A percentile compares a stretch with the other conserved stretches of the same genome.
These are phyloP conservation scores for Acorus gramineus DNA, from an alignment of 106 monocot genomes.

Conservation along the genomic window DNA sequence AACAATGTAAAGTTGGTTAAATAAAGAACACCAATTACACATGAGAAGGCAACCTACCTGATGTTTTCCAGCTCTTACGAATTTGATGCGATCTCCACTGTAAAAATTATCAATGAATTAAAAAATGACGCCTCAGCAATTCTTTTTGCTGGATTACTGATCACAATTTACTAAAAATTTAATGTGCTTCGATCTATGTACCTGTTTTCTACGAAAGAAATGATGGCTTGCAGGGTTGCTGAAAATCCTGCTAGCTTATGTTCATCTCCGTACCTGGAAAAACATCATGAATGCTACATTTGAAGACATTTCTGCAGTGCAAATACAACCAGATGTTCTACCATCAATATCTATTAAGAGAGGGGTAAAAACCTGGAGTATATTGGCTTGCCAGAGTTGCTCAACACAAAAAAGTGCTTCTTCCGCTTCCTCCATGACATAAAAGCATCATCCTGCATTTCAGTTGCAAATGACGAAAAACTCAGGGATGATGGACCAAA, in stretches of 20 bases:
- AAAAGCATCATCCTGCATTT: conserved; percentile 83
- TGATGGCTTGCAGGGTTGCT: conserved; percentile 96
- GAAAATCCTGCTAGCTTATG: conserved; percentile 97
- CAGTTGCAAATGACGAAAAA: conserved; percentile 7
- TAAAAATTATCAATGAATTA: not conserved
- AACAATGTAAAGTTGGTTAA: too few species aligned
- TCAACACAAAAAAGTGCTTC: conserved; percentile 90
- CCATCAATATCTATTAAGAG: not conserved
- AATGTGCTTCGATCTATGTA: conserved; percentile 19
- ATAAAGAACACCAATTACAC: too few species aligned
- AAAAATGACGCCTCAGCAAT: too few species aligned
- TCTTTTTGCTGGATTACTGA: too few species aligned
- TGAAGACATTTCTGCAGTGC: not conserved
- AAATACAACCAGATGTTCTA: not conserved
- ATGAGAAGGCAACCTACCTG: conserved; percentile 40
- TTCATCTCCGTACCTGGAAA: conserved; percentile 91
- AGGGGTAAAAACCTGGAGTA: conserved; percentile 57
- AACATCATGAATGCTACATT: conserved; percentile 5
- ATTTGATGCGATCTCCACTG: conserved; percentile 84
- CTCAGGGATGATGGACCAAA: too few species aligned
- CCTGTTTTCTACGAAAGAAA: conserved; percentile 98
- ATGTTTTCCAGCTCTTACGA: conserved; percentile 90
- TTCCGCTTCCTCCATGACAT: conserved; percentile 85
- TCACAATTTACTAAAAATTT: too few species aligned
- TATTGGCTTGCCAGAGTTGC: conserved; percentile 94